Percentiles rank a stretch among this genome's conserved stretches.
Conservation (phyloP, 192 early-diverging fungal species). For the Funneliformis mosseae region DNA sequence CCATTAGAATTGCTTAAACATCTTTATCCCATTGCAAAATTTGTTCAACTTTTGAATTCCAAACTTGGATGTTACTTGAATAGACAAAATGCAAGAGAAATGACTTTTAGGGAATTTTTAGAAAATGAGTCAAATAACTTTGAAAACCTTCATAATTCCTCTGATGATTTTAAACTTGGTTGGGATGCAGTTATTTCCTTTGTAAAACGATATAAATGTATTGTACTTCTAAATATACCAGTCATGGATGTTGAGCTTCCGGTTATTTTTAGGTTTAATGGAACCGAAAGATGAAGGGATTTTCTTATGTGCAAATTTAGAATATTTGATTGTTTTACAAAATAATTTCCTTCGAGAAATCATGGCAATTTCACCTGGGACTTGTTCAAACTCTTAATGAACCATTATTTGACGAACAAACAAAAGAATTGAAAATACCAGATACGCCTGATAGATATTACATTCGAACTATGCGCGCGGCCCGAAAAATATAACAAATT, state of each 20-base stretch:
- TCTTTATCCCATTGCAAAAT: background rate
- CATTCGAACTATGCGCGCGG: background rate
- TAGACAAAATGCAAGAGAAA: background rate
- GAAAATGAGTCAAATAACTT: no score
- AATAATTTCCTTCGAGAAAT: conserved; percentile 27
- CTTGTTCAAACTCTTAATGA: background rate
- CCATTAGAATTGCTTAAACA: background rate
- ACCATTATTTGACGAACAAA: background rate
- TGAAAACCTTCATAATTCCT: background rate
- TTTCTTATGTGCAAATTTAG: conserved; percentile 16
- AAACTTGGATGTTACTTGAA: conserved; percentile 2
- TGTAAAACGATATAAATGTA: conserved; percentile 31
- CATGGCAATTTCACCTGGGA: background rate
- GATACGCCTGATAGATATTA: background rate
- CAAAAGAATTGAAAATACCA: no score
- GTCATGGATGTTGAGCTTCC: background rate
- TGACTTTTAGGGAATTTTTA: background rate
- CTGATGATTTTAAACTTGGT: conserved; percentile 22
- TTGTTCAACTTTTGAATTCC: background rate
- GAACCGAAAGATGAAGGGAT: conserved; percentile 6
- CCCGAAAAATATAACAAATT: background rate
- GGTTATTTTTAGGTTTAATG: conserved; percentile 7
- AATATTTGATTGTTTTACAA: conserved; percentile 24
- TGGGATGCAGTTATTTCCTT: conserved; percentile 22
- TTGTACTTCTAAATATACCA: conserved; percentile 13